Percentiles rank a stretch among this genome's conserved stretches.
Evolutionary conservation across 2,329 filamentous ascomycete genomes (phyloP).

Genomic region (Colletotrichum theobromicola): DNA sequence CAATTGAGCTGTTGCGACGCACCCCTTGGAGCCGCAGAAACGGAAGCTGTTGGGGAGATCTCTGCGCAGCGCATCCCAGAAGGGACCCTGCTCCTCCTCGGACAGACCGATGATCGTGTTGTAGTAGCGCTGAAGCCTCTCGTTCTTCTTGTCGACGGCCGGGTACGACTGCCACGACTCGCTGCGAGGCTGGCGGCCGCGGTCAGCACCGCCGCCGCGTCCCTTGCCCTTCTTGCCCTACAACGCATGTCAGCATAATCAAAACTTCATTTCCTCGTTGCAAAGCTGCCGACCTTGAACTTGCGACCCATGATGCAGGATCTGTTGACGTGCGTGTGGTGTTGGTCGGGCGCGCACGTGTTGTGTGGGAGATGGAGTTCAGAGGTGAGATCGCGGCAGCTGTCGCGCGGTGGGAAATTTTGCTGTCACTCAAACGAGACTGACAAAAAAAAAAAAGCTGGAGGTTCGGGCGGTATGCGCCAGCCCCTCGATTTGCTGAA

Average conservation of each 20-base stretch:
- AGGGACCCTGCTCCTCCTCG: slow-evolving; percentile 77
- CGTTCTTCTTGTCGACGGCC: slow-evolving; percentile 78
- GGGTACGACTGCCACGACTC: slow-evolving; percentile 44
- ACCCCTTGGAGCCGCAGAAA: slow-evolving; percentile 95
- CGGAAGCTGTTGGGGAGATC: slow-evolving; percentile 97
- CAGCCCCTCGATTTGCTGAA: background rate
- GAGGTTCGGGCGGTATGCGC: slow-evolving; percentile 10
- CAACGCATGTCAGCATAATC: background rate
- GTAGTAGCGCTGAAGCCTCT: slow-evolving; percentile 87
- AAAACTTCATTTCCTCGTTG: background rate
- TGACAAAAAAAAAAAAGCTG: background rate
- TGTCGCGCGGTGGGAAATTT: slow-evolving; percentile 19
- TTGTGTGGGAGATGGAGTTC: background rate
- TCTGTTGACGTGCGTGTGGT: background rate
- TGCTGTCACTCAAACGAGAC: background rate
- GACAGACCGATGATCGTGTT: slow-evolving; percentile 76
- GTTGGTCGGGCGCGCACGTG: background rate
- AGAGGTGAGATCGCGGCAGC: background rate
- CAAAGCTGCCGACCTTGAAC: slow-evolving; percentile 6
- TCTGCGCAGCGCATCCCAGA: slow-evolving; percentile 83
- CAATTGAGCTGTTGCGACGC: slow-evolving; percentile 27
- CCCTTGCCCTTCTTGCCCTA: slow-evolving; percentile 19
- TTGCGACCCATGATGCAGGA: slow-evolving; percentile 19
- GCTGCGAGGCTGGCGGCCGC: slow-evolving; percentile 20
- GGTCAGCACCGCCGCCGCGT: slow-evolving; percentile 8